These are phyloP conservation scores for Xylariomycetidae sp. DNA, from an alignment of 2,329 filamentous ascomycete genomes.

Conservation along the genomic window DNA sequence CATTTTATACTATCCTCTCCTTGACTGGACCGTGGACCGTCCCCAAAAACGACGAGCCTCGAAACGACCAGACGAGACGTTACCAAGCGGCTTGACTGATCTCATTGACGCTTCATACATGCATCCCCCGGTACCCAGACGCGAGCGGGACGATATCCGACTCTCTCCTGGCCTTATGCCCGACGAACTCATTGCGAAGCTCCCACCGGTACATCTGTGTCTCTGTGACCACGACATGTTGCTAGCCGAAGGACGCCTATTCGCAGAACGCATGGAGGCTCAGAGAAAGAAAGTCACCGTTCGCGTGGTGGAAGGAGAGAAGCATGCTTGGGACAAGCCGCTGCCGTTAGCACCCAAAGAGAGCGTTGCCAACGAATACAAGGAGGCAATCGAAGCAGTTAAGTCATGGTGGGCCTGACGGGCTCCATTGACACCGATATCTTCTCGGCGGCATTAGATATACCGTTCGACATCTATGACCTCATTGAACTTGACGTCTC, in stretches of 20 bases:
- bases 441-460: no score
- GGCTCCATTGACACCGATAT: no score
- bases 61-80: conserved; percentile 48
- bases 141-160: conserved; percentile 42
- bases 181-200: conserved; percentile 13
- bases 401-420: conserved; percentile 37
- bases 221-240: conserved; percentile 28
- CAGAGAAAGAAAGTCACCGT: conserved; percentile 26
- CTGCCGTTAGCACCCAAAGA: conserved; percentile 37
- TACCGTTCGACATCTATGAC: no score
- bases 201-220: conserved; percentile 21
- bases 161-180: conserved; percentile 40
- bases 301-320: conserved; percentile 39
- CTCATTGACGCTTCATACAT: conserved; percentile 59
- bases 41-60: conserved; percentile 49
- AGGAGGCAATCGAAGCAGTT: conserved; percentile 35
- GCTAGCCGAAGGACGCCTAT: conserved; percentile 20
- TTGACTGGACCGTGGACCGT: conserved; percentile 54
- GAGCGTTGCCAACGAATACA: conserved; percentile 40
- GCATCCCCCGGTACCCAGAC: conserved; percentile 38
- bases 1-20: conserved; percentile 53
- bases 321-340: conserved; percentile 45
- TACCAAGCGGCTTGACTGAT: conserved; percentile 50
- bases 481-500: no score
- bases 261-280: conserved; percentile 14